These are phyloP conservation scores for Blastobotrys terrestris DNA, from an alignment of 805 yeast genomes.

Conservation along the genomic window DNA sequence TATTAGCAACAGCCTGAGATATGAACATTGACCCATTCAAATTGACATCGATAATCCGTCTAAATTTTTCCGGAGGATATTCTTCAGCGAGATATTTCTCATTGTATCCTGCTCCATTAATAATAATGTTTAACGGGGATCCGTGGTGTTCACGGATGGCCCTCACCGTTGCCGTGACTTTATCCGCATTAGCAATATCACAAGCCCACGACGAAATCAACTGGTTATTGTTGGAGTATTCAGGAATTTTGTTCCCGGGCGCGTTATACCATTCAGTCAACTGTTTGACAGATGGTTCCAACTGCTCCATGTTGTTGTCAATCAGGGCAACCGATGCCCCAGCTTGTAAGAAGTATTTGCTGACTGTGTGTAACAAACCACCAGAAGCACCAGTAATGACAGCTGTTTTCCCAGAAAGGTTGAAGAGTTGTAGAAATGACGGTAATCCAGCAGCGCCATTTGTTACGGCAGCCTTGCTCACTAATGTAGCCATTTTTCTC, in stretches of 20 bases:
- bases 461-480: neutral
- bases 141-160: slow-evolving; percentile 54
- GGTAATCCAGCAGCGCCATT: slow-evolving; percentile 1
- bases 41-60: slow-evolving; percentile 62
- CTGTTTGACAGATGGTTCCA: slow-evolving; percentile 49
- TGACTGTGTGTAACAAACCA: slow-evolving; percentile 59
- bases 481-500: neutral
- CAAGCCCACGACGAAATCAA: slow-evolving; percentile 56
- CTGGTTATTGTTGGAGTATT: slow-evolving; percentile 9
- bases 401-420: slow-evolving; percentile 50
- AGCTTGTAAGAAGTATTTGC: slow-evolving; percentile 66
- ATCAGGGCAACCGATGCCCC: slow-evolving; percentile 73
- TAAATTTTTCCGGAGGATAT: slow-evolving; percentile 67
- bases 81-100: slow-evolving; percentile 74
- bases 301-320: slow-evolving; percentile 58
- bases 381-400: slow-evolving; percentile 80
- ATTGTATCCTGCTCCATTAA: slow-evolving; percentile 81
- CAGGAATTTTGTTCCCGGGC: slow-evolving; percentile 4
- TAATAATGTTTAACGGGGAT: slow-evolving; percentile 54
- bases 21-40: slow-evolving; percentile 69
- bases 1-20: slow-evolving; percentile 64
- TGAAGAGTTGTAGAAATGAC: slow-evolving; percentile 15
- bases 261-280: slow-evolving; percentile 41
- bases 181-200: slow-evolving; percentile 59
- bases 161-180: slow-evolving; percentile 50